phyloP scores from a whole-genome alignment of 441 rosid genomes.

The Erodium moschatum region DNA sequence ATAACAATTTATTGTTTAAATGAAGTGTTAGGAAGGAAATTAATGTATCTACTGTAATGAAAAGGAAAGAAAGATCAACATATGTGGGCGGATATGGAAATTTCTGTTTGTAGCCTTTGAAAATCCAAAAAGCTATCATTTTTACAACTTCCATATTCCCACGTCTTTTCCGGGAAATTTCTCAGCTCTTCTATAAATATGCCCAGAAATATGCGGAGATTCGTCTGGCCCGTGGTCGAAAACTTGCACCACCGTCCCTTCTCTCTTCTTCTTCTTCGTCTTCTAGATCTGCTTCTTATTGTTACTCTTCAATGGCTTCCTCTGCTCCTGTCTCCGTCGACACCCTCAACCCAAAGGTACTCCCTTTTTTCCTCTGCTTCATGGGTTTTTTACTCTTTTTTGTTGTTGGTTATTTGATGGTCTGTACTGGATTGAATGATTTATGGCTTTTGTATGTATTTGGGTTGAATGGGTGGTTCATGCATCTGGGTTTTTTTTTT shows the following conservation, averaged over 20 bases:
- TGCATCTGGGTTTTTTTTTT: neutral
- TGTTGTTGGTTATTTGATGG: too few species aligned
- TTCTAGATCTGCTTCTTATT: neutral
- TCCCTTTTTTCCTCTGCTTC: neutral
- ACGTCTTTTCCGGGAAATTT: neutral
- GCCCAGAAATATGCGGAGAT: neutral
- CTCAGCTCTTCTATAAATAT: neutral
- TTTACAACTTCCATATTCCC: too few species aligned
- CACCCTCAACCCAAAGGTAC: constrained; percentile 6
- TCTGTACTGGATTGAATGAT: too few species aligned
- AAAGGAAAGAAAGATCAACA: too few species aligned
- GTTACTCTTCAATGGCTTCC: neutral
- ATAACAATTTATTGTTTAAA: too few species aligned
- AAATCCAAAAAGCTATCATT: neutral
- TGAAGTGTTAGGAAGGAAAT: too few species aligned
- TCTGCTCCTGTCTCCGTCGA: constrained; percentile 2
- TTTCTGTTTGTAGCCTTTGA: neutral
- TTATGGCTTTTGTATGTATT: neutral
- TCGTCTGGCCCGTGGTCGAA: neutral
- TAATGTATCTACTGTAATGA: too few species aligned
- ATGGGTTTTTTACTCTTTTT: neutral
- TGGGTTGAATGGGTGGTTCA: neutral
- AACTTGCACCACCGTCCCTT: neutral
- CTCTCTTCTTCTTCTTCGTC: neutral
- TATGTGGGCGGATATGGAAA: neutral